These are phyloP conservation scores for Dactylorhiza incarnata DNA, from an alignment of 106 monocot species.

Conservation along the genomic window DNA sequence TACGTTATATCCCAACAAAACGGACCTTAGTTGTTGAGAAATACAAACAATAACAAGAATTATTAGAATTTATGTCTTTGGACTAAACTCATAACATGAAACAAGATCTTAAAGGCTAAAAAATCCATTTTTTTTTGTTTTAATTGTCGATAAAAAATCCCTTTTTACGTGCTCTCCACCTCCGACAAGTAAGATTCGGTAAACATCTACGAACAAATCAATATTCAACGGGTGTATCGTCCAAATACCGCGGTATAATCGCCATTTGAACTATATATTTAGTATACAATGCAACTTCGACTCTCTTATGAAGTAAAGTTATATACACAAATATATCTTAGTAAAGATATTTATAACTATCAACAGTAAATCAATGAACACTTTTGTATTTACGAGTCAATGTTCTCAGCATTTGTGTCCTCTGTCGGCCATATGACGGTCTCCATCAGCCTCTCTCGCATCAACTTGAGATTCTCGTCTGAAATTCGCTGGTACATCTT, in stretches of 20 bases:
- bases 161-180: no score
- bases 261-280: background rate
- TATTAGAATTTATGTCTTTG: no score
- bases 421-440: conserved; percentile 95
- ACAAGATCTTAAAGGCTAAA: no score
- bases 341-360: background rate
- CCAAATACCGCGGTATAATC: background rate
- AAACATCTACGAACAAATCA: no score
- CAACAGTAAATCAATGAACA: background rate
- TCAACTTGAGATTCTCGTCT: conserved; percentile 76
- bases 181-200: no score
- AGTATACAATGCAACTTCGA: background rate
- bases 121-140: no score
- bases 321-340: background rate
- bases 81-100: no score
- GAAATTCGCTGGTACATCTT: conserved; percentile 78
- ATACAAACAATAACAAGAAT: no score
- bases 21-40: no score
- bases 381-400: conserved; percentile 23
- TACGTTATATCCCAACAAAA: no score
- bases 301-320: background rate
- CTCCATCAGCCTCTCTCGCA: conserved; percentile 87
- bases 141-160: no score
- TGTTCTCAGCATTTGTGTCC: conserved; percentile 75
- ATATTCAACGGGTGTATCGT: background rate